Conservation (phyloP, 495 filamentous ascomycete species). For the Immersiella caudata region DNA sequence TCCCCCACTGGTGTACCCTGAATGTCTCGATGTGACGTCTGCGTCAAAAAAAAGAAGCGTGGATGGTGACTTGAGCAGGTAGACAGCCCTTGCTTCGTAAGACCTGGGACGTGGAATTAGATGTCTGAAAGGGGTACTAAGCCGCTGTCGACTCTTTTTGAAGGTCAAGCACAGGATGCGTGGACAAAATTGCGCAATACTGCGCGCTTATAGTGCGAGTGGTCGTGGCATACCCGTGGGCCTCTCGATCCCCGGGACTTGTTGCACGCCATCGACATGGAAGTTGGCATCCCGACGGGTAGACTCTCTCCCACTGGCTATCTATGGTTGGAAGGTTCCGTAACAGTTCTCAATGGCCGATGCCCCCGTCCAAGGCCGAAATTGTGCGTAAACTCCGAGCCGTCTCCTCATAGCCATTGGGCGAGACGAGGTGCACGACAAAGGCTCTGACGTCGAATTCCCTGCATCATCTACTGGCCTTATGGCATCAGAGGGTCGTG, state of each 20-base stretch:
- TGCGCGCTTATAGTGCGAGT: not conserved
- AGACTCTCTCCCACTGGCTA: no score
- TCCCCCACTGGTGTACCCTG: slow-evolving; percentile 7
- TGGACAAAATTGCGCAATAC: not conserved
- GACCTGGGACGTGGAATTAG: no score
- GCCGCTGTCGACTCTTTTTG: no score
- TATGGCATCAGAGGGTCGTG: slow-evolving; percentile 14
- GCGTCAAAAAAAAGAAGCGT: not conserved
- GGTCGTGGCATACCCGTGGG: not conserved
- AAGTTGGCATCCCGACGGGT: not conserved
- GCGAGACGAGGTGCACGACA: not conserved
- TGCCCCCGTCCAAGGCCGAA: no score
- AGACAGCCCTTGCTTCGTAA: no score
- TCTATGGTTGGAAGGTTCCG: no score
- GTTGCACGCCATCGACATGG: not conserved
- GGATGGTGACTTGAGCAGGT: not conserved
- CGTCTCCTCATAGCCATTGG: not conserved
- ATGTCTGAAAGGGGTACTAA: no score
- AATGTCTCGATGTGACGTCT: not conserved
- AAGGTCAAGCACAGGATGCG: no score
- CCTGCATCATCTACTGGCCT: not conserved
- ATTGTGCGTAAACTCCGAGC: no score
- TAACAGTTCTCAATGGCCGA: no score
- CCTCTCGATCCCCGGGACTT: not conserved
- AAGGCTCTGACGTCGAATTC: not conserved